phyloP scores from a whole-genome alignment of 1,139 yeast genomes.

The Candida gigantensis region DNA sequence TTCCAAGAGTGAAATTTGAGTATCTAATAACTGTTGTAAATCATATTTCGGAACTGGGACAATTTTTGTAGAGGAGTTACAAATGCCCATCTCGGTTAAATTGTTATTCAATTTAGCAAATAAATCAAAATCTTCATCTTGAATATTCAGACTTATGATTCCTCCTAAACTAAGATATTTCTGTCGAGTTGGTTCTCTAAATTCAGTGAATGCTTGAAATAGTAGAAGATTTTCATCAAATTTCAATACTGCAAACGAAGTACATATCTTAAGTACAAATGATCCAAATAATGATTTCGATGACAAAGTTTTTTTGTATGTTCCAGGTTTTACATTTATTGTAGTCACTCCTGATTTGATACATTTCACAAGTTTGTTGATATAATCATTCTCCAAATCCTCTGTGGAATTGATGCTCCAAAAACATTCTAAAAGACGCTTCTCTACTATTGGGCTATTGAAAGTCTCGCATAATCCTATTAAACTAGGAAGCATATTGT shows the following conservation, averaged over 20 bases:
- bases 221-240: slow-evolving; percentile 58
- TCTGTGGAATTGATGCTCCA: slow-evolving; percentile 42
- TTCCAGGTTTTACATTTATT: neutral
- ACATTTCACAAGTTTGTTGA: slow-evolving; percentile 9
- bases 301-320: slow-evolving; percentile 20
- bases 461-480: slow-evolving; percentile 6
- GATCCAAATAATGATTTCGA: slow-evolving; percentile 40
- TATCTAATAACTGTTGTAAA: slow-evolving; percentile 51
- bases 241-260: slow-evolving; percentile 53
- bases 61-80: slow-evolving; percentile 17
- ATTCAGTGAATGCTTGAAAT: slow-evolving; percentile 56
- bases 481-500: slow-evolving; percentile 7
- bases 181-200: slow-evolving; percentile 41
- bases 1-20: slow-evolving; percentile 59
- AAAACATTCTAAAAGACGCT: slow-evolving; percentile 17
- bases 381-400: slow-evolving; percentile 24
- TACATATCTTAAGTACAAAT: slow-evolving; percentile 38
- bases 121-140: slow-evolving; percentile 18
- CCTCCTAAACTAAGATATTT: slow-evolving; percentile 24
- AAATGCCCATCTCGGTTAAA: slow-evolving; percentile 23
- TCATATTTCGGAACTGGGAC: slow-evolving; percentile 53
- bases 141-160: slow-evolving; percentile 9
- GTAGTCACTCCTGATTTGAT: slow-evolving; percentile 2
- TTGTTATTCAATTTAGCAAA: slow-evolving; percentile 22
- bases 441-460: slow-evolving; percentile 3